Base-by-base conservation (phyloP, 1,139 yeast species). In the Chernovozyma sophiae-reginae region DNA sequence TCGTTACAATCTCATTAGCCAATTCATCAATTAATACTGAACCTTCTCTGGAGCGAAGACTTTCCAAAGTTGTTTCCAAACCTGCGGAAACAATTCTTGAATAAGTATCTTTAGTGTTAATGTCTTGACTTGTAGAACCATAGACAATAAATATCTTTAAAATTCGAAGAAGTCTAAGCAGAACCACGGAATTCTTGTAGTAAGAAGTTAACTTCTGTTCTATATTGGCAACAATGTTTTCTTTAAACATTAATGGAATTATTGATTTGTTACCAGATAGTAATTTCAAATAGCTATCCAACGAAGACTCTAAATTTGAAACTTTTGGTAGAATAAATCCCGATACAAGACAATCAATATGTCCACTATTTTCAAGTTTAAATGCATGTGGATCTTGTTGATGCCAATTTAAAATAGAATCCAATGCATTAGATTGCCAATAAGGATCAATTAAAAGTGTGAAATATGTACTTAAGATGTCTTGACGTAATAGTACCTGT, bases 341-440 rank as follows among this genome's bases (percentile, higher is more conserved):
- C 6, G 60, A 61, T 7, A 57, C 51, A 18, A 71, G 46, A 43
- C 72, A 65, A 20, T 55, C 53, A 4, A 51, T 40, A 2, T 71
- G 68, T 13, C 47, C 49, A 3, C 60, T 48, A 3, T 62, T 45
- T 13, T 56, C 57, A 15, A 65, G 49, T 31, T 47, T 48, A 7
- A 61, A 48, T 31, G 48, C 42, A 1, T 38, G 43, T 2, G 57
- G 51, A 35, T 65, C 65, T 34, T 55, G 58, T 31, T 56, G 55
- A 32, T 54, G 48, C 77, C 76, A 72, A 35, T 51, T 57, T 20
- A 64, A 43, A 7, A 81, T 62, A 1, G 86, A 72, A 33, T 81
- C 86, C 45, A 80, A 64, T 0, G 86, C 80, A 55, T 77, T 77
- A 15, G 81, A 77, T 51, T 80, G 86, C 87, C 87, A 81, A 45